Conservation (phyloP, 1,284 basidiomycete genomes). For the Garcileccinum viscosum region DNA sequence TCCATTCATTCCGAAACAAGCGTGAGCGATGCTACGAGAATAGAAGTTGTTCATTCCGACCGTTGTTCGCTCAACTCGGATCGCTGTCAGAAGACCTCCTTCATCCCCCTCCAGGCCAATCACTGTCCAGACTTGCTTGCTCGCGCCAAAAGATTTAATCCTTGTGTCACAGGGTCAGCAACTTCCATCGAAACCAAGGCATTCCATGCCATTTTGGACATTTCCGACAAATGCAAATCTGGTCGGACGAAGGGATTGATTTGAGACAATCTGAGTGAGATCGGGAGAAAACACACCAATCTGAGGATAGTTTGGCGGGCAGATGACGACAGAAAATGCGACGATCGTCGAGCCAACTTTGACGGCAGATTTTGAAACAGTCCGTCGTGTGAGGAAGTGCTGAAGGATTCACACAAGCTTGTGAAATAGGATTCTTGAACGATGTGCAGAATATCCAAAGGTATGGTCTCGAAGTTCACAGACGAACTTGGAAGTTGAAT, state of each 20-base stretch:
- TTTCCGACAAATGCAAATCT: conserved; percentile 78
- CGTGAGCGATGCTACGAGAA: too few species aligned
- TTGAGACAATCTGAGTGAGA: background rate
- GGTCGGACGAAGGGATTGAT: background rate
- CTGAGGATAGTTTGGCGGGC: conserved; percentile 76
- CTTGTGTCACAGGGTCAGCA: background rate
- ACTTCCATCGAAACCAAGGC: conserved; percentile 42
- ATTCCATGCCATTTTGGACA: conserved; percentile 80
- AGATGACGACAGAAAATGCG: conserved; percentile 68
- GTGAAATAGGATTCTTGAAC: conserved; percentile 66
- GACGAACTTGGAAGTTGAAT: conserved; percentile 29
- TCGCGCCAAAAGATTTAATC: conserved; percentile 28
- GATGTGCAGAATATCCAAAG: conserved; percentile 46
- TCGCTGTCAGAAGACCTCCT: conserved; percentile 62
- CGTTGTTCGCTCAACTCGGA: conserved; percentile 36
- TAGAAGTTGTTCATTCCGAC: background rate
- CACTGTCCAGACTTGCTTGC: conserved; percentile 48
- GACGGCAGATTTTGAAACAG: conserved; percentile 57
- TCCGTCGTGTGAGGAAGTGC: conserved; percentile 68
- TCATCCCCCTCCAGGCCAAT: conserved; percentile 67
- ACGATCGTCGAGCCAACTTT: conserved; percentile 60
- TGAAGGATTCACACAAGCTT: conserved; percentile 66
- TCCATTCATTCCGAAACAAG: background rate
- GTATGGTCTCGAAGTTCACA: conserved; percentile 43
- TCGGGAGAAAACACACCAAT: conserved; percentile 56